Base-by-base conservation (phyloP, 768 basidiomycete genomes). In the Tylopilus felleus region DNA sequence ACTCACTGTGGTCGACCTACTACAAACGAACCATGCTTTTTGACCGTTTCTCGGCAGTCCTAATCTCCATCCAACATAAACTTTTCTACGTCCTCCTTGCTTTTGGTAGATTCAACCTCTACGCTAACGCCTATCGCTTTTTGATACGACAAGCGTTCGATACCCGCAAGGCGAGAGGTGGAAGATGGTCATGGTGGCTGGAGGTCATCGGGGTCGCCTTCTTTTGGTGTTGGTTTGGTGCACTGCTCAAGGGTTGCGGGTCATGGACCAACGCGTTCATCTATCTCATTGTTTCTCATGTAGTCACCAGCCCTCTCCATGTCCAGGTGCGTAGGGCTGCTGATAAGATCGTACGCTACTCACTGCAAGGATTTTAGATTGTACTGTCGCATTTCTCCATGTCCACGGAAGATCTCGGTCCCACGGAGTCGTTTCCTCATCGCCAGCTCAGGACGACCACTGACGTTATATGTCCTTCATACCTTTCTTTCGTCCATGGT, bases 321-420 rank as follows among this genome's bases (percentile, higher is more conserved):
- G 82, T 98, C 29, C 97, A 98, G 83, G 96, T 90, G 63, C 53
- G 77, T 73, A 41, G 49, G 21, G 42, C 58, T 28, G 28, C 10
- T 1, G n/a, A 25, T 22, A 16, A 25, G 23, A 21, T 22, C 13
- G 5, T 10, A 49, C 33, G 4, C 22, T 17, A 17, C 48, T 66
- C 39, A 65, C 49, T 33, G 16, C 60, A 28, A 8, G 2, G 33
- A 19, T 40, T 29, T 28, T 61, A 88, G 87, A 98, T 99, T 62
- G 95, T 98, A 1, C 83, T 98, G 25, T 99, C 97, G 8, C 97
- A 99, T 75, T 99, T 95, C 69, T 88, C 92, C 46, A 93, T 94
- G 77, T 93, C 96, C 13, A 95, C 94, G 2, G 87, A 77, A 9
- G 96, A 98, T 66, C 77, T 98, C 19, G 95, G 95, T 13, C 91